These are phyloP conservation scores for Seiridium cupressi DNA, from an alignment of 2,329 filamentous ascomycete species.

Conservation along the genomic window DNA sequence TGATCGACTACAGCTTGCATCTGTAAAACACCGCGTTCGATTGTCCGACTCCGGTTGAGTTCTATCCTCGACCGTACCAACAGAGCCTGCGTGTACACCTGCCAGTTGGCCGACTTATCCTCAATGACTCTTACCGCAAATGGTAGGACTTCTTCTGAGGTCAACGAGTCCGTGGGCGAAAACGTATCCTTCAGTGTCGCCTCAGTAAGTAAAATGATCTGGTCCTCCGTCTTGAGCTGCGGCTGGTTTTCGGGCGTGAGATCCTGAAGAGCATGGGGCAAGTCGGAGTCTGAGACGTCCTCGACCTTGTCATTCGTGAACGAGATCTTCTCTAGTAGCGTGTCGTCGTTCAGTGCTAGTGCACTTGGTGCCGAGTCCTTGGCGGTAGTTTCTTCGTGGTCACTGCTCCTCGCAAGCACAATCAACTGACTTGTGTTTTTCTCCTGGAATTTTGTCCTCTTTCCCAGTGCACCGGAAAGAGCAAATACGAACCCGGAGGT, in stretches of 20 bases:
- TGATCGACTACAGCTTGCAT: conserved; percentile 95
- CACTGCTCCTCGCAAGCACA: conserved; percentile 77
- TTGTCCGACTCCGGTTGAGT: conserved; percentile 78
- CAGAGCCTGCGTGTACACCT: conserved; percentile 92
- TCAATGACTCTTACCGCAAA: conserved; percentile 86
- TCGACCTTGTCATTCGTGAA: conserved; percentile 57
- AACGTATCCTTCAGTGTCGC: conserved; percentile 85
- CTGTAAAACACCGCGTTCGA: conserved; percentile 87
- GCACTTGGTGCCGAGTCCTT: conserved; percentile 53
- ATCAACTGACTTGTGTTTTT: conserved; percentile 84
- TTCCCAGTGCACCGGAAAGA: conserved; percentile 83
- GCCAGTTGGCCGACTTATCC: conserved; percentile 93
- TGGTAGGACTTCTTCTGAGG: conserved; percentile 88
- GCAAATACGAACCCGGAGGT: conserved; percentile 75
- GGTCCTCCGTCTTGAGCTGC: conserved; percentile 77
- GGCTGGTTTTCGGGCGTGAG: conserved; percentile 81
- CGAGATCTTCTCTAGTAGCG: conserved; percentile 80
- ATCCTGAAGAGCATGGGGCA: conserved; percentile 61
- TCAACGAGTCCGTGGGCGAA: conserved; percentile 79
- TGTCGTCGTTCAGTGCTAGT: conserved; percentile 86
- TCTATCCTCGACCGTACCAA: conserved; percentile 89
- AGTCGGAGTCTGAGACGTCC: conserved; percentile 23
- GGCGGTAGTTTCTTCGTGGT: conserved; percentile 22
- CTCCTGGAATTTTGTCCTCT: conserved; percentile 77
- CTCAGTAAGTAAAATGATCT: conserved; percentile 86